Percentiles rank a stretch among this genome's conserved stretches.
Evolutionary conservation across 176 grass and related monocot genomes (phyloP).

Genomic region (Themeda triandra): DNA sequence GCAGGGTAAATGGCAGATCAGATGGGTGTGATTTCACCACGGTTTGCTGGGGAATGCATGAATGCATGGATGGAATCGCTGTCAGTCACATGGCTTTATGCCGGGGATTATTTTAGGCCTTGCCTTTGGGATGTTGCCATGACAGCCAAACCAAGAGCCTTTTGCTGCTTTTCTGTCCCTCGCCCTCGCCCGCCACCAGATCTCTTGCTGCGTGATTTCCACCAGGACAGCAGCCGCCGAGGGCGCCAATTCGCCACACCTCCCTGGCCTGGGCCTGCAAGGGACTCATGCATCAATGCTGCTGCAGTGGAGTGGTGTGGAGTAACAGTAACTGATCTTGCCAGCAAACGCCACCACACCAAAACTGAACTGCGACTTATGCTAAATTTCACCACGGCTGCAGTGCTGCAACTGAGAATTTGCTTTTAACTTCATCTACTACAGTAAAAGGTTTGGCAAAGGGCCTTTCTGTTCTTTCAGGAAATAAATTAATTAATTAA

Average conservation of each 20-base stretch:
- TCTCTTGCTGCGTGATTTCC: slow-evolving; percentile 38
- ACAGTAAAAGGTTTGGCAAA: background rate
- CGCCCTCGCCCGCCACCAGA: background rate
- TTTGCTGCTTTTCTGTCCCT: slow-evolving; percentile 14
- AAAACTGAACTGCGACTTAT: background rate
- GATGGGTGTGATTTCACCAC: slow-evolving; percentile 20
- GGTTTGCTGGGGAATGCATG: background rate
- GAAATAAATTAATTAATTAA: too few relatives aligned
- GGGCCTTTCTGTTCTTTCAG: background rate
- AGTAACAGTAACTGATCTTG: background rate
- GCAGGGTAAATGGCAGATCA: background rate
- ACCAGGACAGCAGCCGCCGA: background rate
- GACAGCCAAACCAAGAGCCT: slow-evolving; percentile 3
- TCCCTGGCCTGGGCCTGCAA: background rate
- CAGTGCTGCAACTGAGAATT: background rate
- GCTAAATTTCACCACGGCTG: background rate
- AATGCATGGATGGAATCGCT: background rate
- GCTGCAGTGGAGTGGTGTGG: background rate
- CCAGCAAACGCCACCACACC: background rate
- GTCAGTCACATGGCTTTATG: slow-evolving; percentile 22
- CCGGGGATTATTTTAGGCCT: slow-evolving; percentile 15
- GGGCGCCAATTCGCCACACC: background rate
- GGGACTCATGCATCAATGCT: background rate
- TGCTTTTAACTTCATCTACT: background rate
- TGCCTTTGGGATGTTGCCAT: slow-evolving; percentile 12